Evolutionary conservation across 2,329 filamentous ascomycete genomes (phyloP).

Genomic region (Zopfia rhizophila): DNA sequence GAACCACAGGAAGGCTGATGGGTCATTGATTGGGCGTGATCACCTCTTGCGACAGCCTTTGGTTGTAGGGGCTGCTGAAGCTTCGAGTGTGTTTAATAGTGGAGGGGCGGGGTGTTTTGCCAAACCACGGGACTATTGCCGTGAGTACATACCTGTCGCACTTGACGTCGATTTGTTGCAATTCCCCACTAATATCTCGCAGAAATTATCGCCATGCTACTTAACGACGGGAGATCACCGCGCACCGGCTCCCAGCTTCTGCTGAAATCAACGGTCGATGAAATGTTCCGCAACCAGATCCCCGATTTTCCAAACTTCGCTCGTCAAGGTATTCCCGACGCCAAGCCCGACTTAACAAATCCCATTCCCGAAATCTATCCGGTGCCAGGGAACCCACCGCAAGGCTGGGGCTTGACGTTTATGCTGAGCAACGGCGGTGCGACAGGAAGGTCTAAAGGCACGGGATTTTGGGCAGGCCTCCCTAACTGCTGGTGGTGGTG

Average conservation of each 20-base stretch:
- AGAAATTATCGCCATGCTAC: conserved; percentile 69
- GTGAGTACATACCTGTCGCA: conserved; percentile 50
- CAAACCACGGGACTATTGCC: conserved; percentile 67
- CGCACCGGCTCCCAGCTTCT: conserved; percentile 66
- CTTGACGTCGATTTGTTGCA: no score
- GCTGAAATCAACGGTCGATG: conserved; percentile 65
- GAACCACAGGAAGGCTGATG: conserved; percentile 62
- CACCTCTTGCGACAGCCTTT: conserved; percentile 63
- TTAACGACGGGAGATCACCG: conserved; percentile 72
- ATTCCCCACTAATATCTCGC: conserved; percentile 18
- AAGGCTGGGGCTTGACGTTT: conserved; percentile 72
- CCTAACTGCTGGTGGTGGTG: conserved; percentile 71
- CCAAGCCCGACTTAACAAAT: conserved; percentile 64
- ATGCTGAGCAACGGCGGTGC: conserved; percentile 57
- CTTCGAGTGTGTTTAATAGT: conserved; percentile 63
- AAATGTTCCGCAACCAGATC: conserved; percentile 73
- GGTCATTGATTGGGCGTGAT: conserved; percentile 52
- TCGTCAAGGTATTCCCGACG: conserved; percentile 55
- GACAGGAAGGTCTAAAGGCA: conserved; percentile 46
- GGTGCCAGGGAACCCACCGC: conserved; percentile 58
- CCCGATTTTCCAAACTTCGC: conserved; percentile 63
- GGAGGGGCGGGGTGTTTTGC: conserved; percentile 71
- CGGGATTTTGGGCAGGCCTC: conserved; percentile 68
- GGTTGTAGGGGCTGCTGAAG: conserved; percentile 53
- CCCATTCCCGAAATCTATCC: conserved; percentile 62